Evolutionary conservation across 129 eudicot genomes (phyloP).

Genomic region (Mikania micrantha): DNA sequence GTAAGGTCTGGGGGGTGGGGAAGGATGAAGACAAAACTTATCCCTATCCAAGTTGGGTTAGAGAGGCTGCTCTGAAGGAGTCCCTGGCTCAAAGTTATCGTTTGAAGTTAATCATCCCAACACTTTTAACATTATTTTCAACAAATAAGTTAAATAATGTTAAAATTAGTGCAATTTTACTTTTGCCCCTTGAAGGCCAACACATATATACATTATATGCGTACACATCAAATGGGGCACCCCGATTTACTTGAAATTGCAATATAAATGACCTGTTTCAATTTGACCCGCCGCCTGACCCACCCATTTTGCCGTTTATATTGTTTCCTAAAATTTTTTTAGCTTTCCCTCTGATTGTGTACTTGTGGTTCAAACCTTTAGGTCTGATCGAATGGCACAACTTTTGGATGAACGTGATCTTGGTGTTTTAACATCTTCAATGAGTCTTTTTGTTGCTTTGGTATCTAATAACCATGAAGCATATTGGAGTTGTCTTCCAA

Average conservation of each 20-base stretch:
- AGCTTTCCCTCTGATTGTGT: conserved; percentile 15
- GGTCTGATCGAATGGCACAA: conserved; percentile 99
- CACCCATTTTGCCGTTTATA: not conserved
- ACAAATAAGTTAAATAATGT: too few species aligned
- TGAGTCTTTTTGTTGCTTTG: conserved; percentile 96
- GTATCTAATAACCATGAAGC: conserved; percentile 90
- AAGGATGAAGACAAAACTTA: too few species aligned
- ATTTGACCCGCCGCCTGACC: not conserved
- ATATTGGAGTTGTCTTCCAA: conserved; percentile 96
- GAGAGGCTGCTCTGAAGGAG: too few species aligned
- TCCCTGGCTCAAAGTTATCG: too few species aligned
- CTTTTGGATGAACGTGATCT: conserved; percentile 94
- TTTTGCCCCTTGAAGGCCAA: too few species aligned
- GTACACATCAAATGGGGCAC: too few species aligned
- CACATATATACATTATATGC: too few species aligned
- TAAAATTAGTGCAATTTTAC: too few species aligned
- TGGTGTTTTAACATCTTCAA: conserved; percentile 93
- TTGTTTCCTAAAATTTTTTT: not conserved
- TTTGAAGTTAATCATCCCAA: too few species aligned
- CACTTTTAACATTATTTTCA: too few species aligned
- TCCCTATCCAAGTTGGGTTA: too few species aligned
- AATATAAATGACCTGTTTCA: not conserved
- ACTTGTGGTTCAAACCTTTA: conserved; percentile 20
- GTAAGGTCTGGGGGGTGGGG: too few species aligned
- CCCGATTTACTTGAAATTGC: not conserved